A percentile compares a stretch with the other conserved stretches of the same genome.
Conservation (phyloP, 139 green algal species). For the Chlamydomonas schloesseri region DNA sequence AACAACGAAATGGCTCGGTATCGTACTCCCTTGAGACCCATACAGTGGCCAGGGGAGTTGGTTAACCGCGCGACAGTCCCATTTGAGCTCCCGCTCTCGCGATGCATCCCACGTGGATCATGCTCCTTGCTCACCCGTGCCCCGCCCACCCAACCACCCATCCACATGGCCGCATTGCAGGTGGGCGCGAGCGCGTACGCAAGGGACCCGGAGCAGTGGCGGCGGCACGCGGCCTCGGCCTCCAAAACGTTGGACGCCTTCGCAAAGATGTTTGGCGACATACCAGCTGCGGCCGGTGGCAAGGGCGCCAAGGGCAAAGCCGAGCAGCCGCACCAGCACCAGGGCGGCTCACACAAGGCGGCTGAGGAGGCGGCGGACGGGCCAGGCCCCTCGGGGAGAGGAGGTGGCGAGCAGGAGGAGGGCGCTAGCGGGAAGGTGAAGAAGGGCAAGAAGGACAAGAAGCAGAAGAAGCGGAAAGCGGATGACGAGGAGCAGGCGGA, state of each 20-base stretch:
- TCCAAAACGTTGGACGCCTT: conserved; percentile 36
- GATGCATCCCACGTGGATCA: too few relatives aligned
- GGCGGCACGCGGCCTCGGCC: conserved; percentile 3
- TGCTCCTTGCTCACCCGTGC: too few relatives aligned
- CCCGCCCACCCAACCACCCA: too few relatives aligned
- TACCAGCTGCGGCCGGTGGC: not conserved
- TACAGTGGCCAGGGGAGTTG: conserved; percentile 21
- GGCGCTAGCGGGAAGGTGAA: not conserved
- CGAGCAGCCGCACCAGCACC: not conserved
- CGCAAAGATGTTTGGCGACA: conserved; percentile 19
- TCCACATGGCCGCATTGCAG: not conserved
- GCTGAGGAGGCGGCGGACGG: not conserved
- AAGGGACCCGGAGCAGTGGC: conserved; percentile 52
- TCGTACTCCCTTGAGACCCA: conserved; percentile 35
- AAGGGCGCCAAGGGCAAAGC: not conserved
- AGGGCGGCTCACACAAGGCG: not conserved
- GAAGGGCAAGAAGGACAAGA: not conserved
- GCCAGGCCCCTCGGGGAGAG: not conserved
- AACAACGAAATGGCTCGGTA: conserved; percentile 27
- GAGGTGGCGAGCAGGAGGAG: not conserved
- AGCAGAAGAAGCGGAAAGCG: not conserved
- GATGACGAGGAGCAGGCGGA: not conserved
- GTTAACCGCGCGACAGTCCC: conserved; percentile 4
- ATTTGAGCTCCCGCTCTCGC: too few relatives aligned
- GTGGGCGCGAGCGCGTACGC: conserved; percentile 44